phyloP scores from a whole-genome alignment of 2,329 filamentous ascomycete species.

The Erysiphe pulchra region DNA sequence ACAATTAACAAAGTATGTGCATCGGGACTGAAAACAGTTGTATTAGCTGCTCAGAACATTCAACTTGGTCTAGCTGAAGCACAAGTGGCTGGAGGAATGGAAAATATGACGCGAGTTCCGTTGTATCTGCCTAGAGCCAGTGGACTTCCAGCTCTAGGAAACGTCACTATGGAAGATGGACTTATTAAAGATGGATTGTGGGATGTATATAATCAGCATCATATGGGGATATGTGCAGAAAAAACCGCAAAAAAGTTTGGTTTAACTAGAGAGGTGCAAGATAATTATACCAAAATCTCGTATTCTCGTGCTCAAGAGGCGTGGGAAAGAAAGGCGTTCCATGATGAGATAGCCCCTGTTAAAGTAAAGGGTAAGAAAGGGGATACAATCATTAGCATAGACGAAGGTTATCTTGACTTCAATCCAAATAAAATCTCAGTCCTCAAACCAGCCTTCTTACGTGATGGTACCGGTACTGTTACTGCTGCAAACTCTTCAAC shows the following conservation, averaged over 20 bases:
- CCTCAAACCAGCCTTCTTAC: constrained; percentile 75
- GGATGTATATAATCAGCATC: constrained; percentile 89
- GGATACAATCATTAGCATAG: constrained; percentile 49
- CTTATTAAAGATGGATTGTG: constrained; percentile 85
- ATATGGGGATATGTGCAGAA: constrained; percentile 96
- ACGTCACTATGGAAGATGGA: constrained; percentile 72
- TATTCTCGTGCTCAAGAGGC: constrained; percentile 78
- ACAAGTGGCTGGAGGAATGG: constrained; percentile 86
- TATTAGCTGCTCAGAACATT: constrained; percentile 77
- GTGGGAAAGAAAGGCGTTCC: constrained; percentile 61
- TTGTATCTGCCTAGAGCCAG: constrained; percentile 74
- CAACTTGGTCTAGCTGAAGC: constrained; percentile 74
- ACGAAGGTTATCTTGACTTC: constrained; percentile 74
- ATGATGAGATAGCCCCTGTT: constrained; percentile 73
- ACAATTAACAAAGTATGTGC: constrained; percentile 98
- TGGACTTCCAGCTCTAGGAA: constrained; percentile 61
- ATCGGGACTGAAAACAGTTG: constrained; percentile 79
- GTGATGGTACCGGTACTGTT: constrained; percentile 65
- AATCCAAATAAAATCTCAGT: constrained; percentile 67
- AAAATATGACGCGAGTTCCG: constrained; percentile 87
- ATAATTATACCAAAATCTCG: constrained; percentile 68
- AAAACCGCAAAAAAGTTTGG: constrained; percentile 72
- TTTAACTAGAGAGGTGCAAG: constrained; percentile 65
- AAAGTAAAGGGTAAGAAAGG: constrained; percentile 68
- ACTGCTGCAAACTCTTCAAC: constrained; percentile 88